Base-by-base conservation (phyloP, 2,329 filamentous ascomycete genomes). In the Colletotrichum sp. region DNA sequence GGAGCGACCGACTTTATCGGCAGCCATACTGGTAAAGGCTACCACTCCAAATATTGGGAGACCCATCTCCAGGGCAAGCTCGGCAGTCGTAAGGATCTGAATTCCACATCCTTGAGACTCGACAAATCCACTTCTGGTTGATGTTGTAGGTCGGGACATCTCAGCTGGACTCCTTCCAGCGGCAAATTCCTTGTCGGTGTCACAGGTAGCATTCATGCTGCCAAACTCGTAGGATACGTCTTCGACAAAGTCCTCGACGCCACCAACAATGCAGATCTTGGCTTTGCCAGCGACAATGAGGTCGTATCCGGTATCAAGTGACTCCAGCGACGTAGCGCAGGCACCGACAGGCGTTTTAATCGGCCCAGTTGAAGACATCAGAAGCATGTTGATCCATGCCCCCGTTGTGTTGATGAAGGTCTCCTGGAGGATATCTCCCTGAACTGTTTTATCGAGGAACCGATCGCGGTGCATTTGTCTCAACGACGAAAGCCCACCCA, bases 321-420 rank as follows among this genome's bases (percentile, higher is more conserved):
- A 82, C 75, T 87, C 85, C 4, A 87, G 44, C 0, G 80, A 78
- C 1, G 85, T 87, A 0, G 85, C 85, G 34, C 84, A 87, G 2
- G 85, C 82, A 1, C 84, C 85, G 1, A 83, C 82, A 3, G 85
- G 84, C 0, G 85, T 84, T 6, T 78, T 79, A 24, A 82, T 84
- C 0, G 85, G 84, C 0, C 85, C 85, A 0, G 81, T 75, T 0
- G 83, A 78, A 5, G 77, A 79, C n/a, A 85, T 79, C n/a, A 86
- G 80, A 13, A 87, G 82, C 85, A 87, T 86, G 66, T 87, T 86
- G n/a, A 84, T 74, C 85, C 85, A 86, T 1, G 85, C 84, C 2
- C 77, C 79, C 0, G 78, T 78, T 1, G 85, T 83, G 77, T 85
- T 86, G 49, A 82, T 60, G 73, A 84, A 86, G 0, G 84, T 81